Base-by-base conservation (phyloP, 441 rosid species). In the Francoa sonchifolia region DNA sequence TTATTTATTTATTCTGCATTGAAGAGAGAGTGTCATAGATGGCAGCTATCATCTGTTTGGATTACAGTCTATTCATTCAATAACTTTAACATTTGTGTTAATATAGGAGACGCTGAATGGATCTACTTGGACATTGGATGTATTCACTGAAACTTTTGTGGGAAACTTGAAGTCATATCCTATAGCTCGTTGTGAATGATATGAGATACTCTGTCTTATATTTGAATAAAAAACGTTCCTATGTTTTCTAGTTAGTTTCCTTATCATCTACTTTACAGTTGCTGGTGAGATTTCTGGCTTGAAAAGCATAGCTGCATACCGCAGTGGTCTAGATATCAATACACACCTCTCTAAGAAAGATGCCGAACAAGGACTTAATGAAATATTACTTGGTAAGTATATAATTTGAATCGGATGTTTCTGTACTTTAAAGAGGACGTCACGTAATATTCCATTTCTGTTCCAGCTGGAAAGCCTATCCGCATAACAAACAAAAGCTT, bases 271-370 rank as follows among this genome's bases (percentile, higher is more conserved):
- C 21, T 25, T 48, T 55, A 86, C 87, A 55, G 67, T 67, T 57
- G 73, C 74, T 44, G 39, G 54, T 55, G 54, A 76, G 57, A 65
- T 86, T 52, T 64, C 69, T 69, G 82, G 85, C 52, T 62, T 90
- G 39, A 90, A 86, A 69, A 80, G 85, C 47, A 66, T 86, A 40
- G 99, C 90, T 58, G 99, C 99, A 29, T 90, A 86, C 42, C 94
- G 95, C 34, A 71, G 86, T 55, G 95, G 99, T 44, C 66, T 90
- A 59, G 83, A 71, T 33, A 82, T 90, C 51, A 62, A 83, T 47
- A 59, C 95, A 39, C 45, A 64, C 39, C 80, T 80, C 55, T 53
- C 65, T 33, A 62, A 32, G 39, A 39, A 59, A 53, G 84, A 73
- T 62, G 95, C 88, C 19, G 83, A 78, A 62, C 68, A 58, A 61